These are phyloP conservation scores for Pythium aquatile DNA, from an alignment of 352 stramenopile genomes.

Conservation along the genomic window DNA sequence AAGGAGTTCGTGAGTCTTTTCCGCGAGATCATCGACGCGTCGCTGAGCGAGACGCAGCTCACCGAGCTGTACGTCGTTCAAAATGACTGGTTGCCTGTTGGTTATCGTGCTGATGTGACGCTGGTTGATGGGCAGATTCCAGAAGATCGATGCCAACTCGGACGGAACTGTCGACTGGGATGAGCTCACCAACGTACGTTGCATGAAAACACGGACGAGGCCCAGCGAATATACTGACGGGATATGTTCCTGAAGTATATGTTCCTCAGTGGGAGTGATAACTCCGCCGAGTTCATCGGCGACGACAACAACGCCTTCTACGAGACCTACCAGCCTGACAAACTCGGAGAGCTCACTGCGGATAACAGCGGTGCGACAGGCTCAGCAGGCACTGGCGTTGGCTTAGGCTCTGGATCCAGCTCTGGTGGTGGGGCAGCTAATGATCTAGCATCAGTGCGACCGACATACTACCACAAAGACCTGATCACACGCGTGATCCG, in stretches of 20 bases:
- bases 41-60: slow-evolving; percentile 74
- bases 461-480: slow-evolving; percentile 63
- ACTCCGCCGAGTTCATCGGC: slow-evolving; percentile 53
- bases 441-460: slow-evolving; percentile 20
- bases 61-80: slow-evolving; percentile 61
- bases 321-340: slow-evolving; percentile 60
- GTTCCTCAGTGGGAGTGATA: slow-evolving; percentile 78
- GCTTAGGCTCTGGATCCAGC: background rate
- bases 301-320: slow-evolving; percentile 67
- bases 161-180: slow-evolving; percentile 89
- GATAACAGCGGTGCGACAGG: slow-evolving; percentile 2
- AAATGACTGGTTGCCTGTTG: background rate
- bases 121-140: slow-evolving; percentile 42
- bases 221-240: background rate
- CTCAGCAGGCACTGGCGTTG: background rate
- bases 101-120: background rate
- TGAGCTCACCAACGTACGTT: slow-evolving; percentile 80
- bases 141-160: slow-evolving; percentile 89
- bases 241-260: slow-evolving; percentile 52
- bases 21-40: slow-evolving; percentile 75
- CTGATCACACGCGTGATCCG: slow-evolving; percentile 67
- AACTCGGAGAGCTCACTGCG: slow-evolving; percentile 32
- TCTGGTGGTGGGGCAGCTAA: background rate
- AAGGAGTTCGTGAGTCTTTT: slow-evolving; percentile 86
- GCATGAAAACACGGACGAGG: no score